Base-by-base conservation (phyloP, 2,329 filamentous ascomycete species). In the Thelonectria blattea region DNA sequence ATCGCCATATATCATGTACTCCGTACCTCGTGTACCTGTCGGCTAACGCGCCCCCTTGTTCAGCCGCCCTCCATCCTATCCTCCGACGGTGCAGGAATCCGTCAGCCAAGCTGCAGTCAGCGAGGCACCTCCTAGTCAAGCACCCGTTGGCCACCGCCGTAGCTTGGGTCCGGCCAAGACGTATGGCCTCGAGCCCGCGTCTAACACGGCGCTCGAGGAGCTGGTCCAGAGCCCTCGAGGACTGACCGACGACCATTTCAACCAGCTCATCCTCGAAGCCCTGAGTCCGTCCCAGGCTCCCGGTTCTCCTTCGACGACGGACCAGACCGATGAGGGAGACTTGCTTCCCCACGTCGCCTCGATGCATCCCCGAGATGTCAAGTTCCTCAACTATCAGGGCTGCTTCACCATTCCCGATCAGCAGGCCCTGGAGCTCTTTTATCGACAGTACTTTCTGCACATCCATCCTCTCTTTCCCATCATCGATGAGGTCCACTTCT, bases 331-430 rank as follows among this genome's bases (percentile, higher is more conserved):
- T n/a, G 22, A 39, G 2, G 39, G 34, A 18, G 37, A 48, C n/a
- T 34, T 50, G n/a, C 24, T 56, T 2, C 47, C 53, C 5, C 39
- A 56, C 10, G 34, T 56, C 5, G 46, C 53, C 9, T 45, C 46
- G n/a, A 56, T 56, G 53, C 30, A 56, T 41, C 48, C 53, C 5
- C n/a, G 12, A 15, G 48, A 32, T 3, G 22, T 56, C 27, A 41
- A 50, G 37, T 46, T 37, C 27, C 55, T 59, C 7, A 54, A 49
- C 12, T 47, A 54, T 30, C 50, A 49, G 30, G 34, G 56, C 49
- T 59, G 56, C 50, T 58, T 58, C 42, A 52, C 49, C 30, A 52
- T 58, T 17, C 55, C 55, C 2, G 41, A 52, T 9, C 49, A 52
- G 41, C 24, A 24, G 32, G 42, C 49, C 7, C 42, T 58, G 2